These are phyloP conservation scores for Cladorrhinum sp. DNA, from an alignment of 2,329 filamentous ascomycete genomes.

Conservation along the genomic window DNA sequence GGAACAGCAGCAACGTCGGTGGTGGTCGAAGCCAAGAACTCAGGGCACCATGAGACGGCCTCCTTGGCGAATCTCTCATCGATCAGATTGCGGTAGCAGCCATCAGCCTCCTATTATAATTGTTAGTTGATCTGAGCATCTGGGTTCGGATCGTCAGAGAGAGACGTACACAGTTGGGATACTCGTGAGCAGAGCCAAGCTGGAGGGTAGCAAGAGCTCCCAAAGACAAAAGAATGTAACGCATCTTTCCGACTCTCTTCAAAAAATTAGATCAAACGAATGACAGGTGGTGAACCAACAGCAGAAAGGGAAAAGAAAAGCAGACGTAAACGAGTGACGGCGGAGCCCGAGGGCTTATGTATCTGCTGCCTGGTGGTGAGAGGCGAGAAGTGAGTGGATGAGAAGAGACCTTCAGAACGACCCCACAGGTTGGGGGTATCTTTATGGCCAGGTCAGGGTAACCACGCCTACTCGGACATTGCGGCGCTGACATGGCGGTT, in stretches of 20 bases:
- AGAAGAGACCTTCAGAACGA: not conserved
- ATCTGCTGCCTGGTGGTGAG: constrained; percentile 3
- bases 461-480: not conserved
- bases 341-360: constrained; percentile 19
- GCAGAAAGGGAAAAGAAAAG: constrained; percentile 12
- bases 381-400: constrained; percentile 4
- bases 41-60: constrained; percentile 23
- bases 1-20: constrained; percentile 24
- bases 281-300: not conserved
- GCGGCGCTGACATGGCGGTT: not conserved
- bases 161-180: constrained; percentile 26
- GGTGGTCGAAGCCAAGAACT: constrained; percentile 26
- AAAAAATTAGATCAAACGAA: not conserved
- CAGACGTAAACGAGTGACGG: constrained; percentile 23
- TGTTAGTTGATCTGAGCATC: not conserved
- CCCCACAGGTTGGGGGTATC: constrained; percentile 1
- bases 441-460: constrained; percentile 13
- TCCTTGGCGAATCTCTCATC: constrained; percentile 21
- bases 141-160: not conserved
- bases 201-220: constrained; percentile 24
- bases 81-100: constrained; percentile 28
- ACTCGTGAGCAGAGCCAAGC: constrained; percentile 22
- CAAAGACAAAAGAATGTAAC: constrained; percentile 21
- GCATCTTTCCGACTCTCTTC: constrained; percentile 19
- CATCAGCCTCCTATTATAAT: constrained; percentile 22